phyloP scores from a whole-genome alignment of 2,329 filamentous ascomycete species.

The Botrytis deweyae region DNA sequence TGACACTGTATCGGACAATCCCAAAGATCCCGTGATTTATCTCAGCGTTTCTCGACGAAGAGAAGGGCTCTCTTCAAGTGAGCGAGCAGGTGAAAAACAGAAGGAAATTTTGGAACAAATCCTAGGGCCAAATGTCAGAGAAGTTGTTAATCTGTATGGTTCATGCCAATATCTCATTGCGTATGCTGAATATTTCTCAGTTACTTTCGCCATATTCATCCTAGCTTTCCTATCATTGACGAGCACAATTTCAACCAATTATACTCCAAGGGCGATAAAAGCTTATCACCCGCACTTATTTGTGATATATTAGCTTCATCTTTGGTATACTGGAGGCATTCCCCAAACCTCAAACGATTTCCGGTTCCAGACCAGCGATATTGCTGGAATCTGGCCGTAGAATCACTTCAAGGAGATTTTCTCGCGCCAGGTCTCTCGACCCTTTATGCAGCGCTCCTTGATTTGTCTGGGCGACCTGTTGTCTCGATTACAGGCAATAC shows the following conservation, averaged over 20 bases:
- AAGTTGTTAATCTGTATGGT: slow-evolving; percentile 51
- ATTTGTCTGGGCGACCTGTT: slow-evolving; percentile 59
- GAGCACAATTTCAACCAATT: slow-evolving; percentile 2
- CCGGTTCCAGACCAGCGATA: slow-evolving; percentile 58
- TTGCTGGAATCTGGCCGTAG: slow-evolving; percentile 61
- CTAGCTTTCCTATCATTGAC: slow-evolving; percentile 57
- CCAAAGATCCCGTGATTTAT: slow-evolving; percentile 46
- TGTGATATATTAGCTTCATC: slow-evolving; percentile 58
- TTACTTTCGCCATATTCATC: slow-evolving; percentile 56
- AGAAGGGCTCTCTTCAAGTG: slow-evolving; percentile 42
- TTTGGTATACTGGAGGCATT: slow-evolving; percentile 56
- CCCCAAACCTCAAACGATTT: slow-evolving; percentile 44
- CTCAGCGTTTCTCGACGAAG: slow-evolving; percentile 33
- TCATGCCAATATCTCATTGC: slow-evolving; percentile 20
- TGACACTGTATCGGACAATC: slow-evolving; percentile 43
- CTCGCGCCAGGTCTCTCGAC: slow-evolving; percentile 58
- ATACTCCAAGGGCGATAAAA: slow-evolving; percentile 44
- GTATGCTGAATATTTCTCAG: slow-evolving; percentile 36
- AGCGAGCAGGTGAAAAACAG: slow-evolving; percentile 48
- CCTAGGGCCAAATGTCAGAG: slow-evolving; percentile 52
- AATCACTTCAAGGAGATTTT: slow-evolving; percentile 59
- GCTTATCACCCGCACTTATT: slow-evolving; percentile 53
- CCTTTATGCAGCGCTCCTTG: slow-evolving; percentile 56
- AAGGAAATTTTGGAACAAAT: slow-evolving; percentile 58
- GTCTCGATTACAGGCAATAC: slow-evolving; percentile 60